These are phyloP conservation scores for Tetrapisispora pingtungensis DNA, from an alignment of 805 yeast genomes.

Conservation along the genomic window DNA sequence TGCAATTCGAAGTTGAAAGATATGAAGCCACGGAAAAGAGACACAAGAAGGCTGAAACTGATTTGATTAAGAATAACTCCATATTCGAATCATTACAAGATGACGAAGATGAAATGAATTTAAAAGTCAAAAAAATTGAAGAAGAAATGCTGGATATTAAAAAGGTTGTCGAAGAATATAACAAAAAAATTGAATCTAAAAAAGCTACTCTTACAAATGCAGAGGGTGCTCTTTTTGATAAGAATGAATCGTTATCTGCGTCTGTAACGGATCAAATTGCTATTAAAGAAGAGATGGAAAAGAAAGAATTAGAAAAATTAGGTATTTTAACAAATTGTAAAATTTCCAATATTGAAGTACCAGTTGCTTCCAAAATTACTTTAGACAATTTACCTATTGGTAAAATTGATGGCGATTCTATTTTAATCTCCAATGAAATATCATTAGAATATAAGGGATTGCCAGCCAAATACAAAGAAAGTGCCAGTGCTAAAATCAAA, in stretches of 20 bases:
- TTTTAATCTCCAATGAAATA: slow-evolving; percentile 36
- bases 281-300: slow-evolving; percentile 45
- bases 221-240: slow-evolving; percentile 44
- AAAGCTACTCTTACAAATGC: slow-evolving; percentile 28
- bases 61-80: slow-evolving; percentile 30
- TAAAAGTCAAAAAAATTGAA: not conserved
- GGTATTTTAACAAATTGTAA: slow-evolving; percentile 62
- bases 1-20: slow-evolving; percentile 57
- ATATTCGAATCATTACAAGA: slow-evolving; percentile 27
- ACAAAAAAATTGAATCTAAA: slow-evolving; percentile 33
- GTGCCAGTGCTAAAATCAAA: slow-evolving; percentile 21
- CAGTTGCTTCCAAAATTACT: slow-evolving; percentile 46
- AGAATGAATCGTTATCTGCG: slow-evolving; percentile 17
- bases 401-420: slow-evolving; percentile 33
- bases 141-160: slow-evolving; percentile 6
- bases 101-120: slow-evolving; percentile 24
- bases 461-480: slow-evolving; percentile 35
- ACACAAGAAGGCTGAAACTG: slow-evolving; percentile 31
- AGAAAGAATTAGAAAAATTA: slow-evolving; percentile 44
- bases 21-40: slow-evolving; percentile 43
- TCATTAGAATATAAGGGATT: slow-evolving; percentile 46
- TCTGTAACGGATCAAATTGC: slow-evolving; percentile 30
- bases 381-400: slow-evolving; percentile 54
- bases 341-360: slow-evolving; percentile 56
- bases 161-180: slow-evolving; percentile 30